Evolutionary conservation across 2,329 filamentous ascomycete species (phyloP).

Genomic region (Sporothrix globosa): DNA sequence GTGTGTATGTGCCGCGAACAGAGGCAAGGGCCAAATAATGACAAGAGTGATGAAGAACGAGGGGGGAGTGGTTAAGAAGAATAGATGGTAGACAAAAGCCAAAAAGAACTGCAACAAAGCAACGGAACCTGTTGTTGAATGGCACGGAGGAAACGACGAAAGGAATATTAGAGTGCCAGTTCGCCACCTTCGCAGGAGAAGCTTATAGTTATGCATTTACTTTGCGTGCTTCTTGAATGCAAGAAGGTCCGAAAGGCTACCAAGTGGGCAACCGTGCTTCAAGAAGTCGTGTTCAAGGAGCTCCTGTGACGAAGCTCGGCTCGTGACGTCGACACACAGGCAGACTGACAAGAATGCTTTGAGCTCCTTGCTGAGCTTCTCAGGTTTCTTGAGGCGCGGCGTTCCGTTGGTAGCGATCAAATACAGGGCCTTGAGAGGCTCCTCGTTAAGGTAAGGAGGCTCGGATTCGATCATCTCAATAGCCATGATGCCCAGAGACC

Average conservation of each 20-base stretch:
- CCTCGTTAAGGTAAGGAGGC: slow-evolving; percentile 96
- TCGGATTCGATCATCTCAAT: slow-evolving; percentile 99
- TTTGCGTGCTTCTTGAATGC: slow-evolving; percentile 79
- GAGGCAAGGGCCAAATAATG: not conserved
- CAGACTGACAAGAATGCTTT: slow-evolving; percentile 97
- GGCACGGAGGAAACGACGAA: not conserved
- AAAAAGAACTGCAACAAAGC: not conserved
- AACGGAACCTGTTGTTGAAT: not conserved
- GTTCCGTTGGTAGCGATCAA: slow-evolving; percentile 98
- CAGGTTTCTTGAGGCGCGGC: slow-evolving; percentile 94
- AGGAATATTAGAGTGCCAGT: not conserved
- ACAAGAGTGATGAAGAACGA: not conserved
- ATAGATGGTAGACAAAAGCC: not conserved
- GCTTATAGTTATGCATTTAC: slow-evolving; percentile 43
- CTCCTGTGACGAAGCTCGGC: slow-evolving; percentile 87
- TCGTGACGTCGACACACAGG: slow-evolving; percentile 94
- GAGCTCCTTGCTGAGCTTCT: slow-evolving; percentile 96
- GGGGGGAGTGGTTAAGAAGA: not conserved
- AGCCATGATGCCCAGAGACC: slow-evolving; percentile 98
- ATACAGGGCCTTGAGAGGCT: slow-evolving; percentile 94
- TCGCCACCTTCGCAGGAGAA: not conserved
- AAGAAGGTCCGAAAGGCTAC: slow-evolving; percentile 82
- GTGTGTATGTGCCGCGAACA: not conserved
- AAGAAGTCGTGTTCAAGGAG: slow-evolving; percentile 91
- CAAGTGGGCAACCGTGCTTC: slow-evolving; percentile 83